A percentile compares a stretch with the other conserved stretches of the same genome.
These are phyloP conservation scores for Botrytis galanthina DNA, from an alignment of 2,329 filamentous ascomycete genomes.

Conservation along the genomic window DNA sequence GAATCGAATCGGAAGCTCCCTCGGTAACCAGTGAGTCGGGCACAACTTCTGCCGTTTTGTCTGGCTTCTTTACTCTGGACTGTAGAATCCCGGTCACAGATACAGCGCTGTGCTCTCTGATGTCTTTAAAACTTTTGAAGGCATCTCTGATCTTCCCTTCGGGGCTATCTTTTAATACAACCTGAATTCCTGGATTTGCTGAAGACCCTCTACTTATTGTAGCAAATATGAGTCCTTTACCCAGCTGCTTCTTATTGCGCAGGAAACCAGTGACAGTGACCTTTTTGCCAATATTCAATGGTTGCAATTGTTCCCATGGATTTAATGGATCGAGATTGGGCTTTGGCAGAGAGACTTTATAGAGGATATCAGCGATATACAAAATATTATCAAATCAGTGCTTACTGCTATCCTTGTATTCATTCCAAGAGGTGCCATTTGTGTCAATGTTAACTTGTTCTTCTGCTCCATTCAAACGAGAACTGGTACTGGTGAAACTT, in stretches of 20 bases:
- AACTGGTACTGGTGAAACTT: slow-evolving; percentile 23
- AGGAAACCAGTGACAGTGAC: slow-evolving; percentile 70
- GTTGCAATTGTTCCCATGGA: slow-evolving; percentile 14
- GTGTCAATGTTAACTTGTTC: slow-evolving; percentile 12
- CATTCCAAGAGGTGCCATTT: slow-evolving; percentile 28
- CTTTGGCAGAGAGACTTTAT: slow-evolving; percentile 23
- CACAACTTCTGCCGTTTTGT: background rate
- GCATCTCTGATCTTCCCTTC: slow-evolving; percentile 3
- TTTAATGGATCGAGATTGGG: slow-evolving; percentile 23
- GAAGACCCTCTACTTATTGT: slow-evolving; percentile 43
- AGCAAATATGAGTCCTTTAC: slow-evolving; percentile 69
- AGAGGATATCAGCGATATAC: slow-evolving; percentile 2
- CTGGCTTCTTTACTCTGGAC: slow-evolving; percentile 16
- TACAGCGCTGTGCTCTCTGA: slow-evolving; percentile 18
- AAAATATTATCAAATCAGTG: slow-evolving; percentile 3
- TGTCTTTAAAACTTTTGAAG: slow-evolving; percentile 23
- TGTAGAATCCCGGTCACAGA: slow-evolving; percentile 14
- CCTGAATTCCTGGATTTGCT: slow-evolving; percentile 37
- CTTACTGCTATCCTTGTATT: slow-evolving; percentile 34
- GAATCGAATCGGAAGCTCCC: background rate
- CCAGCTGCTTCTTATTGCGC: slow-evolving; percentile 63
- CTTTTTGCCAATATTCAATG: slow-evolving; percentile 37
- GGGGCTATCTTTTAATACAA: slow-evolving; percentile 15
- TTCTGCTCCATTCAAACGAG: background rate
- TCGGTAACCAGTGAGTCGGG: background rate